Evolutionary conservation across 2,329 filamentous ascomycete genomes (phyloP).

Genomic region (Fusarium hostae): DNA sequence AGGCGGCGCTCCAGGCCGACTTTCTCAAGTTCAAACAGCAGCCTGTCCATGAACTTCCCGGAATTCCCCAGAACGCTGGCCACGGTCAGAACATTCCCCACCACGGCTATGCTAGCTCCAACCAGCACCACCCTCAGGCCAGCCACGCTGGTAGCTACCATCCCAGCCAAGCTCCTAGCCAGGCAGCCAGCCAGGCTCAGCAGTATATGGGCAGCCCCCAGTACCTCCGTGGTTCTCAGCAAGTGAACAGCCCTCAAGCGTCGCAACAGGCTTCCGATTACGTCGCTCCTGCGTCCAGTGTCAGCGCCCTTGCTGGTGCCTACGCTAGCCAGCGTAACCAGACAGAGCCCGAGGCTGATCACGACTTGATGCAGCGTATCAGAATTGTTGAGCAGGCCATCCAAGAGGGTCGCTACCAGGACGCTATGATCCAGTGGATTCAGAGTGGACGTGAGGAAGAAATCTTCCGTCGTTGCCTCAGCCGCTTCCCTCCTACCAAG

Average conservation of each 20-base stretch:
- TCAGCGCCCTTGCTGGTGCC: slow-evolving; percentile 50
- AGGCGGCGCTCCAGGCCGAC: slow-evolving; percentile 75
- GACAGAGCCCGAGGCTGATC: slow-evolving; percentile 51
- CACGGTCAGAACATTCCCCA: slow-evolving; percentile 40
- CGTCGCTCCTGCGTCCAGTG: slow-evolving; percentile 46
- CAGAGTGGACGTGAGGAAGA: slow-evolving; percentile 71
- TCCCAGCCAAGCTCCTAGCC: slow-evolving; percentile 49
- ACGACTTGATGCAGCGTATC: slow-evolving; percentile 66
- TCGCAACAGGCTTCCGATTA: slow-evolving; percentile 51
- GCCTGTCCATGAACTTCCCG: slow-evolving; percentile 57
- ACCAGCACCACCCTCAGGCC: slow-evolving; percentile 35
- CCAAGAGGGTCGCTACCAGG: slow-evolving; percentile 68
- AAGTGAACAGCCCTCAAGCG: slow-evolving; percentile 49
- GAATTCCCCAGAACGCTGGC: slow-evolving; percentile 40
- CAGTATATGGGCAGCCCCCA: slow-evolving; percentile 52
- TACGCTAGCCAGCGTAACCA: slow-evolving; percentile 52
- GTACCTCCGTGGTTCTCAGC: slow-evolving; percentile 50
- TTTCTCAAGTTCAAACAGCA: slow-evolving; percentile 68
- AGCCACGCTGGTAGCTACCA: slow-evolving; percentile 51
- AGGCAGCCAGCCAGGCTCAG: slow-evolving; percentile 47
- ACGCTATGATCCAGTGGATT: slow-evolving; percentile 74
- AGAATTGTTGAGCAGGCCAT: slow-evolving; percentile 72
- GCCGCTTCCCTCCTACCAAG: slow-evolving; percentile 52
- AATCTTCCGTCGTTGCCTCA: slow-evolving; percentile 64
- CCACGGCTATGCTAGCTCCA: slow-evolving; percentile 45